Evolutionary conservation across 169 alveolate genomes (phyloP).

Genomic region (Eimeria sp.): DNA sequence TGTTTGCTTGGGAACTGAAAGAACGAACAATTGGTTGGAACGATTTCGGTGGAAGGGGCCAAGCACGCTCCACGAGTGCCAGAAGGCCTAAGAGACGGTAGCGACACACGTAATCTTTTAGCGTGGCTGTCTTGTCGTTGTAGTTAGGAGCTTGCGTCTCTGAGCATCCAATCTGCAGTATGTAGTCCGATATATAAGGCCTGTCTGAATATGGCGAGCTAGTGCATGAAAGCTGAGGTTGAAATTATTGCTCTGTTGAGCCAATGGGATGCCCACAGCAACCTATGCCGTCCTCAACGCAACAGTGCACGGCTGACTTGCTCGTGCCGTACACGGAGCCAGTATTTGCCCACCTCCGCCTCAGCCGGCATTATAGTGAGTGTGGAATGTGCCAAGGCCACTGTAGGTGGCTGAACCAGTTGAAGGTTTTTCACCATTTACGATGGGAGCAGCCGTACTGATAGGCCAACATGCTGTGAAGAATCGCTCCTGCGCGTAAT

Average conservation of each 20-base stretch:
- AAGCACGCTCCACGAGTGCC: not conserved
- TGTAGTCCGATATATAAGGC: not conserved
- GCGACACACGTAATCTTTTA: not conserved
- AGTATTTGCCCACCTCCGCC: not conserved
- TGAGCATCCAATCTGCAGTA: not conserved
- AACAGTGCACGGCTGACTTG: not conserved
- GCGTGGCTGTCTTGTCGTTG: not conserved
- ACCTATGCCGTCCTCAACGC: no score
- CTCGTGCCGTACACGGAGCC: not conserved
- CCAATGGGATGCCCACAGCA: no score
- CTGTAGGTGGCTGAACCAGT: no score
- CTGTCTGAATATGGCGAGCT: not conserved
- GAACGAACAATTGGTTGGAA: constrained; percentile 7
- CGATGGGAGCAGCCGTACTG: not conserved
- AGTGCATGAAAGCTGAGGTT: not conserved
- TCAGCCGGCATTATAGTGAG: no score
- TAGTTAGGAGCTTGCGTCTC: not conserved
- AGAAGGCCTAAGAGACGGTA: not conserved
- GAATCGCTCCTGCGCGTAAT: not conserved
- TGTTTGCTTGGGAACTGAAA: not conserved
- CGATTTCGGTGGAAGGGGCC: not conserved
- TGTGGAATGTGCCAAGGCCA: not conserved
- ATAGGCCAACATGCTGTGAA: not conserved
- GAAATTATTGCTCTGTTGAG: not conserved
- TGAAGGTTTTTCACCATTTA: no score